Evolutionary conservation across 805 yeast species (phyloP).

Genomic region (Wickerhamomyces tratensis): DNA sequence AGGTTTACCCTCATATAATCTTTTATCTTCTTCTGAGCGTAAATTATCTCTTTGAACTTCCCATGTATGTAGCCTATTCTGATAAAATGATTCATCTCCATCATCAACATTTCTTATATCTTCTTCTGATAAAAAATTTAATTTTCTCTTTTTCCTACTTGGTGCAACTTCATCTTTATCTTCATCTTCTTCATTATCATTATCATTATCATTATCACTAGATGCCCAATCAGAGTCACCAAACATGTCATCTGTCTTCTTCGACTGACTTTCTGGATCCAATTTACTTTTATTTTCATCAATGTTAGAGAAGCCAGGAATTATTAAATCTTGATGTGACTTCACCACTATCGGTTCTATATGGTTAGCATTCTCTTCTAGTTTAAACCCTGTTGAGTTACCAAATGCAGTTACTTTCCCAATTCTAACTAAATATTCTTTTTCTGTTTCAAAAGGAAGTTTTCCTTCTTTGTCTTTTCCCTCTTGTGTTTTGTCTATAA

Average conservation of each 20-base stretch:
- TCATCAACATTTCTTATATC: constrained; percentile 53
- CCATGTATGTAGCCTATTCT: constrained; percentile 57
- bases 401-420: constrained; percentile 96
- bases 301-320: constrained; percentile 11
- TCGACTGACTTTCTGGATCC: constrained; percentile 2
- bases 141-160: constrained; percentile 6
- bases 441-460: constrained; percentile 65
- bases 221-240: too few species aligned
- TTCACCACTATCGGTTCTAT: constrained; percentile 4
- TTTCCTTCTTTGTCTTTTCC: constrained; percentile 13
- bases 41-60: constrained; percentile 34
- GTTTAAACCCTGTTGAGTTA: constrained; percentile 43
- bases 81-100: constrained; percentile 66
- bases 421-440: constrained; percentile 74
- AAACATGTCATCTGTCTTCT: constrained; percentile 8
- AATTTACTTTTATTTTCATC: constrained; percentile 3
- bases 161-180: constrained; percentile 9
- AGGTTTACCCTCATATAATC: constrained; percentile 14
- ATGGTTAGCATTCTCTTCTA: constrained; percentile 21
- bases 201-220: constrained; percentile 16
- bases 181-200: constrained; percentile 14
- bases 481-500: constrained; percentile 3
- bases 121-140: constrained; percentile 16
- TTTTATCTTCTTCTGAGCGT: constrained; percentile 20
- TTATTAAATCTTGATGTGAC: constrained; percentile 14